Percentiles rank a stretch among this genome's conserved stretches.
phyloP scores from a whole-genome alignment of 2,329 filamentous ascomycete genomes.

The Epichloe baconii region DNA sequence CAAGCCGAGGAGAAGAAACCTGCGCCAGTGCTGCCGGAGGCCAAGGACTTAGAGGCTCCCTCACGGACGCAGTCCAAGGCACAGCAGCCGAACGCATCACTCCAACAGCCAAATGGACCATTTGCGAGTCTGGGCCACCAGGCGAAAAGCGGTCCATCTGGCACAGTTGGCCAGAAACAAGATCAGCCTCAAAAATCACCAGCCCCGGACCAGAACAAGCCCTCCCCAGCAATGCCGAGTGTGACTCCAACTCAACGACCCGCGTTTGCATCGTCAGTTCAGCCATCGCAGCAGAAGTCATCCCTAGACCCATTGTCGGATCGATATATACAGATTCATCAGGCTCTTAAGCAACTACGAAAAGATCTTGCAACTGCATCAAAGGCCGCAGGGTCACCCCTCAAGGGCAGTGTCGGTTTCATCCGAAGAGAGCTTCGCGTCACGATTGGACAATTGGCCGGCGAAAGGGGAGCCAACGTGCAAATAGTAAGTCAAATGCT shows the following conservation, averaged over 20 bases:
- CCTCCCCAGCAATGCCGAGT: neutral
- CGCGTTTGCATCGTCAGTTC: neutral
- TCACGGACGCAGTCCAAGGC: slow-evolving; percentile 3
- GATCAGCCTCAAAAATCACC: neutral
- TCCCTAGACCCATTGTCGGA: slow-evolving; percentile 17
- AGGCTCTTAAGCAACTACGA: slow-evolving; percentile 53
- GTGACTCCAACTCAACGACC: slow-evolving; percentile 1
- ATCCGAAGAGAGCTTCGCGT: slow-evolving; percentile 60
- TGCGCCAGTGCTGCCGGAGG: slow-evolving; percentile 2
- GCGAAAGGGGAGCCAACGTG: slow-evolving; percentile 47
- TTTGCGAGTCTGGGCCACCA: slow-evolving; percentile 13
- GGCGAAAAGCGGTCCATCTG: slow-evolving; percentile 5
- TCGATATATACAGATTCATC: slow-evolving; percentile 46
- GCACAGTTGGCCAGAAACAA: neutral
- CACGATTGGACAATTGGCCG: slow-evolving; percentile 60
- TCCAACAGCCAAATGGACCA: slow-evolving; percentile 10
- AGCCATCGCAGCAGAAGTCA: slow-evolving; percentile 2
- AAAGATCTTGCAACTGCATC: slow-evolving; percentile 46
- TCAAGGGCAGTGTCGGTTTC: slow-evolving; percentile 57
- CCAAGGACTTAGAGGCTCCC: slow-evolving; percentile 9
- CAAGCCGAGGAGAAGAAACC: neutral
- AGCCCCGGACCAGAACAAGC: neutral
- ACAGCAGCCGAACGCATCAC: neutral
- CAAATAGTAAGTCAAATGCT: slow-evolving; percentile 21
- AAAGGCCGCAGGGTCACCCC: slow-evolving; percentile 28